phyloP scores from a whole-genome alignment of 140 eudicot species.

The Bidens hawaiensis region DNA sequence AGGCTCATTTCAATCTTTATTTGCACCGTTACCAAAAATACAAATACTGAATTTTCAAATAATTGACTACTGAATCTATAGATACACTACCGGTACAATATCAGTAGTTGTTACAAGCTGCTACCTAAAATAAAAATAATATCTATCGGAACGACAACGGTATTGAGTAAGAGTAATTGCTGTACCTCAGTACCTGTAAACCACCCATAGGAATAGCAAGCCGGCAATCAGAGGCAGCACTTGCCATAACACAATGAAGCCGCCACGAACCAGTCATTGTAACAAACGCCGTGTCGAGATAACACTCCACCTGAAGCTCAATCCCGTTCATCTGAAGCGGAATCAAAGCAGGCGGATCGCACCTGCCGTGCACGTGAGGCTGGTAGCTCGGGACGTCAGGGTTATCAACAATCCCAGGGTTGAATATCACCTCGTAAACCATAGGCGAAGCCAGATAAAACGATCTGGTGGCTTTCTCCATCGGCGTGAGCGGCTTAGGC shows the following conservation, averaged over 20 bases:
- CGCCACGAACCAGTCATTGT: constrained; percentile 73
- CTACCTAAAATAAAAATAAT: no score
- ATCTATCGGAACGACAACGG: no score
- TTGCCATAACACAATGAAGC: constrained; percentile 88
- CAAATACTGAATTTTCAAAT: no score
- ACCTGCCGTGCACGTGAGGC: constrained; percentile 87
- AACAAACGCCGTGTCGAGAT: constrained; percentile 65
- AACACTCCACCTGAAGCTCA: constrained; percentile 50
- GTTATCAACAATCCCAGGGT: constrained; percentile 77
- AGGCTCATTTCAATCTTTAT: no score
- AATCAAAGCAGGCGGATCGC: constrained; percentile 87
- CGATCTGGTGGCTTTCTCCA: constrained; percentile 38
- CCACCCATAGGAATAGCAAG: constrained; percentile 95
- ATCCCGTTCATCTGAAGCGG: constrained; percentile 80
- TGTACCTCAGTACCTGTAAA: constrained; percentile 81
- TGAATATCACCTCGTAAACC: constrained; percentile 60
- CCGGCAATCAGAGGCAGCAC: constrained; percentile 65
- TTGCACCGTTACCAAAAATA: no score
- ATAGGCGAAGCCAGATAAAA: constrained; percentile 51
- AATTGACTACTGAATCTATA: no score
- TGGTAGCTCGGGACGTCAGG: constrained; percentile 92
- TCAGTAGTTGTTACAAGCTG: no score
- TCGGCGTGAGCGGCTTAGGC: constrained; percentile 47
- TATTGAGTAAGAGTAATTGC: no score
- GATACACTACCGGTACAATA: no score